A percentile compares a stretch with the other conserved stretches of the same genome.
phyloP scores from a whole-genome alignment of 2,329 filamentous ascomycete species.

The Phialemonium atrogriseum region DNA sequence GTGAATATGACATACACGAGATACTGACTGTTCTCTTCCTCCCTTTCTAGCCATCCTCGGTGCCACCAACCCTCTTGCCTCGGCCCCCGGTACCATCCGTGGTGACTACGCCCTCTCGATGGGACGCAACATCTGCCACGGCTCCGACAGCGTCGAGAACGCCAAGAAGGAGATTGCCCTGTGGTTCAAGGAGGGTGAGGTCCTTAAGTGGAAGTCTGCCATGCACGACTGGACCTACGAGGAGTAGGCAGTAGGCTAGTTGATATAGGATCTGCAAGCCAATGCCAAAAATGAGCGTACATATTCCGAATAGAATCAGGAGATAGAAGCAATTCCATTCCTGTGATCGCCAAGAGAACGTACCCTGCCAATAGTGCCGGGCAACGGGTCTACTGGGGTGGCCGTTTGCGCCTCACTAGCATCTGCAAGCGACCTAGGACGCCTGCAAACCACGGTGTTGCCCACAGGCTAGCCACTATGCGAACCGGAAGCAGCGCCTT shows the following conservation, averaged over 20 bases:
- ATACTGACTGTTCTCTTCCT: slow-evolving; percentile 12
- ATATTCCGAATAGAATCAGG: too few species aligned
- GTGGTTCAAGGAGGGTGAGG: slow-evolving; percentile 90
- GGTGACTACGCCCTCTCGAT: slow-evolving; percentile 32
- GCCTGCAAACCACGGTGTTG: slow-evolving; percentile 85
- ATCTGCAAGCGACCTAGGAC: slow-evolving; percentile 38
- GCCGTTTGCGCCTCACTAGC: slow-evolving; percentile 17
- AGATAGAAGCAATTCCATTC: slow-evolving; percentile 1
- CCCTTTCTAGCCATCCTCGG: slow-evolving; percentile 73
- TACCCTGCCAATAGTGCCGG: too few species aligned
- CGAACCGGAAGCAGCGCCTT: slow-evolving; percentile 76
- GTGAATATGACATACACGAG: neutral
- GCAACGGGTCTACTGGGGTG: too few species aligned
- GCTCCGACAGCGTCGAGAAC: slow-evolving; percentile 96
- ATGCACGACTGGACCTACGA: slow-evolving; percentile 96
- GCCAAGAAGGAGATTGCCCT: slow-evolving; percentile 99
- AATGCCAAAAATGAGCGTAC: neutral
- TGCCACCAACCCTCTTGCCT: slow-evolving; percentile 96
- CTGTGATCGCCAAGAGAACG: too few species aligned
- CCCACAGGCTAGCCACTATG: slow-evolving; percentile 73
- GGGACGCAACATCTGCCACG: slow-evolving; percentile 64
- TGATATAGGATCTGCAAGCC: neutral
- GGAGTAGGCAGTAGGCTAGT: slow-evolving; percentile 42
- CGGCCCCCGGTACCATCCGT: slow-evolving; percentile 95
- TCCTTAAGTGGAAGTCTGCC: slow-evolving; percentile 76